Conservation (phyloP, 768 basidiomycete genomes). For the Leucogyrophana mollusca region DNA sequence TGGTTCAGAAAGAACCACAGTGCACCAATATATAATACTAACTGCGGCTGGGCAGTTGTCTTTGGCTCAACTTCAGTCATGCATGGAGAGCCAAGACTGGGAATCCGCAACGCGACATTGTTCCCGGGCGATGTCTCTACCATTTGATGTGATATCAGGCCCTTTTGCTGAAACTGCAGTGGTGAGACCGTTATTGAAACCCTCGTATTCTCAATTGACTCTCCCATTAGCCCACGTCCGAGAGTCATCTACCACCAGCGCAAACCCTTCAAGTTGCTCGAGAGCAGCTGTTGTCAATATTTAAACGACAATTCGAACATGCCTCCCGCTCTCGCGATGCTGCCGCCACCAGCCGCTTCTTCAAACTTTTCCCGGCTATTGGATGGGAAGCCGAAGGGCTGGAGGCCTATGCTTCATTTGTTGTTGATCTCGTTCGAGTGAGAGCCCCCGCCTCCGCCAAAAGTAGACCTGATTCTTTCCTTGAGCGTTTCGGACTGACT, state of each 20-base stretch:
- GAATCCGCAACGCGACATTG: constrained; percentile 92
- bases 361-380: constrained; percentile 95
- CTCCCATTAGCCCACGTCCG: constrained; percentile 75
- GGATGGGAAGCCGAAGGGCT: constrained; percentile 93
- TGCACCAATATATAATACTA: constrained; percentile 31
- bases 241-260: constrained; percentile 80
- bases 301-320: constrained; percentile 75
- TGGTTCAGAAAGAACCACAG: constrained; percentile 13
- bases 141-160: constrained; percentile 73
- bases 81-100: constrained; percentile 88
- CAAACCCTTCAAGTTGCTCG: constrained; percentile 80
- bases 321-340: constrained; percentile 84
- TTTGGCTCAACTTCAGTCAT: constrained; percentile 48
- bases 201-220: neutral
- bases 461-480: constrained; percentile 45
- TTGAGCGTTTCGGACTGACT: constrained; percentile 12
- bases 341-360: constrained; percentile 86
- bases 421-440: constrained; percentile 84
- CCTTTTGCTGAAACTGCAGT: constrained; percentile 86
- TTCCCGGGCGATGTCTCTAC: constrained; percentile 85
- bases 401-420: constrained; percentile 89
- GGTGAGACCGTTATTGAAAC: constrained; percentile 48
- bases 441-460: constrained; percentile 78
- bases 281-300: constrained; percentile 71
- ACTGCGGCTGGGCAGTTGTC: constrained; percentile 54